Evolutionary conservation across 2,329 filamentous ascomycete genomes (phyloP), one percentile per base, ranked within the genome.

Genomic region (Rasamsonia emersonii): DNA sequence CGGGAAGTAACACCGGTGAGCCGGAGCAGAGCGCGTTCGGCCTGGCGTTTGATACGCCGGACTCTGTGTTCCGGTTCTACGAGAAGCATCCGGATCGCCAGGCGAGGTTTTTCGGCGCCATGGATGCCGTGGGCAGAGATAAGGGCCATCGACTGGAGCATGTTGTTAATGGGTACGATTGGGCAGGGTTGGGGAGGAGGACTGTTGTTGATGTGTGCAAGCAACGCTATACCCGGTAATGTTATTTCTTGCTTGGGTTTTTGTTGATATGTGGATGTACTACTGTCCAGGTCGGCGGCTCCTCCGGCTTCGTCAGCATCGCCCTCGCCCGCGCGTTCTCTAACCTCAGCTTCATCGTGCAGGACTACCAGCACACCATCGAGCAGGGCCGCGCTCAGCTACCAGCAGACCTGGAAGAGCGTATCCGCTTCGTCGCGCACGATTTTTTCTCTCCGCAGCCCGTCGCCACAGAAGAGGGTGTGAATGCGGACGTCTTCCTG

Each of bases 381-480:
- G 37, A 56, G 3, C 53, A 53, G 9, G 62, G 59, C 35, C 47
- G 59, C 11, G 45, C 47, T n/a, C 53, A 54, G 24, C 40, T 59
- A 2, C 59, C 60, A 1, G 44, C 38, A 5, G 40, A 42, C 26
- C 21, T 42, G 5, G 25, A 33, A 10, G 20, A 27, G 10, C 44
- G 53, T 3, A 40, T 60, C 14, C 27, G 15, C 3, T 59, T 57
- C 34, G 34, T 46, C 28, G 29, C 42, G 9, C 28, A 31, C 6
- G 18, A 36, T 17, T 36, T 36, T n/a, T 36, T 28, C 10, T 20
- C 23, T n/a, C 21, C 28, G 8, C 28, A 32, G 17, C 24, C 33
- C 6, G 24, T 36, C 18, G n/a, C n/a, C n/a, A n/a, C n/a, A n/a
- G n/a, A n/a, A n/a, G n/a, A n/a, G n/a, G n/a, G n/a, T n/a, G n/a